A percentile compares a stretch with the other conserved stretches of the same genome.
Evolutionary conservation across 2,329 filamentous ascomycete genomes (phyloP).

Genomic region (Pestalotiopsis sp.): DNA sequence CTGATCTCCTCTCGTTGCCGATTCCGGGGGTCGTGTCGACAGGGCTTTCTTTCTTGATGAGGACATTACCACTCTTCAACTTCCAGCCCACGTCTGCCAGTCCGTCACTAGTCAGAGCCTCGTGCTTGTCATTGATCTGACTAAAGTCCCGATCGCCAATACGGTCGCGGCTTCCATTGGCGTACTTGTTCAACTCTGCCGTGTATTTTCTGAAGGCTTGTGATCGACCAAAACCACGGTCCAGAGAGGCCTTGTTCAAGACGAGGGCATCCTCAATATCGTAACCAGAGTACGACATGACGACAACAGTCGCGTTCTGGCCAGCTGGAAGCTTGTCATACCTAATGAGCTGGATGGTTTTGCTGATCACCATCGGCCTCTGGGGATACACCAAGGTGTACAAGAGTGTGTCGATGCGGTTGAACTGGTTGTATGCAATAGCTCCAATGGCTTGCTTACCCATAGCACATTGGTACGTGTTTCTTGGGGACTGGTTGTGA

Average conservation of each 20-base stretch:
- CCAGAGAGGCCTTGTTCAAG: slow-evolving; percentile 92
- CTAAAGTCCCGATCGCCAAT: slow-evolving; percentile 67
- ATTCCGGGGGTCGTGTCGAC: slow-evolving; percentile 76
- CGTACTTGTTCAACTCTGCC: slow-evolving; percentile 84
- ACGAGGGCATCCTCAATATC: slow-evolving; percentile 99
- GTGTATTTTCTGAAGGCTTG: slow-evolving; percentile 98
- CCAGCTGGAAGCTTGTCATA: slow-evolving; percentile 97
- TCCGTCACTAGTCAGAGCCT: slow-evolving; percentile 80
- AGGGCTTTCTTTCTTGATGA: slow-evolving; percentile 88
- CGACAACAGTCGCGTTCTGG: slow-evolving; percentile 95
- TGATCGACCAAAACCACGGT: slow-evolving; percentile 93
- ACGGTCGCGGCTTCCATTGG: slow-evolving; percentile 74
- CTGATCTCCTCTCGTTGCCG: slow-evolving; percentile 65
- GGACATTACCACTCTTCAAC: slow-evolving; percentile 78
- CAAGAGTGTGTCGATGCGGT: slow-evolving; percentile 91
- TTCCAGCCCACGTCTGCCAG: slow-evolving; percentile 84
- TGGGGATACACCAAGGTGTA: slow-evolving; percentile 98
- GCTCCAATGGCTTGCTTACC: slow-evolving; percentile 99
- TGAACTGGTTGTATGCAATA: slow-evolving; percentile 97
- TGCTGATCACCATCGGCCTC: slow-evolving; percentile 94
- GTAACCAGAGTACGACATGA: slow-evolving; percentile 99
- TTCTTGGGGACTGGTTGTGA: slow-evolving; percentile 97
- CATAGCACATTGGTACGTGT: slow-evolving; percentile 99
- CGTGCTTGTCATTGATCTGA: slow-evolving; percentile 67
- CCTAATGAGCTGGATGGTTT: slow-evolving; percentile 94